Evolutionary conservation across 495 filamentous ascomycete genomes (phyloP).

Genomic region (Lasiosphaeris hirsuta): DNA sequence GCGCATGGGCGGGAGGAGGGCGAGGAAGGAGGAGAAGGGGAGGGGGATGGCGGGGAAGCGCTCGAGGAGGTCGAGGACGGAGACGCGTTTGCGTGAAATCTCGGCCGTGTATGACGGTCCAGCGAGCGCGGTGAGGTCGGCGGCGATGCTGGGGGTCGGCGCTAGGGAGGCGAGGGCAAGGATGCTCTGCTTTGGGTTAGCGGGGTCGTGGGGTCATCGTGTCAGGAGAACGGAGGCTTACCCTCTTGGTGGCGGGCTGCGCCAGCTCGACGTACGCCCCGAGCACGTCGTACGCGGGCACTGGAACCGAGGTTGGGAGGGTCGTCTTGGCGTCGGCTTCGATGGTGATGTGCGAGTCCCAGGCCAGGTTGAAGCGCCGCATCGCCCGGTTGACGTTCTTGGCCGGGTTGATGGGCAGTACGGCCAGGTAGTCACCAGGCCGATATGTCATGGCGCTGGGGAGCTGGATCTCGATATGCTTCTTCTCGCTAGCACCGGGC

Average conservation of each 20-base stretch:
- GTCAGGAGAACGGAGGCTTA: slow-evolving; percentile 24
- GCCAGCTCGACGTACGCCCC: slow-evolving; percentile 69
- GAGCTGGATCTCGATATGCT: slow-evolving; percentile 62
- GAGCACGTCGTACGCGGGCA: slow-evolving; percentile 60
- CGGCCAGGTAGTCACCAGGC: slow-evolving; percentile 72
- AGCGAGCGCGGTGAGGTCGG: slow-evolving; percentile 47
- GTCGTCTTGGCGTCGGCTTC: slow-evolving; percentile 43
- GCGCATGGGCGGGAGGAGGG: slow-evolving; percentile 70
- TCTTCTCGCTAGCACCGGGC: slow-evolving; percentile 56
- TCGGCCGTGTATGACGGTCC: slow-evolving; percentile 50
- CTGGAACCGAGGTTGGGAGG: slow-evolving; percentile 55
- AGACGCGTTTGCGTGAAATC: slow-evolving; percentile 55
- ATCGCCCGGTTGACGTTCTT: slow-evolving; percentile 53
- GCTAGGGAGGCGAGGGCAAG: slow-evolving; percentile 42
- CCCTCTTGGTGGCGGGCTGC: slow-evolving; percentile 60
- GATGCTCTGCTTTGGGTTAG: slow-evolving; percentile 38
- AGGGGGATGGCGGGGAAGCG: slow-evolving; percentile 53
- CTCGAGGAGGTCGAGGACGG: slow-evolving; percentile 63
- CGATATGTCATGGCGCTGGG: slow-evolving; percentile 64
- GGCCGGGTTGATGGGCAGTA: slow-evolving; percentile 66
- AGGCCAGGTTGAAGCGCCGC: slow-evolving; percentile 52
- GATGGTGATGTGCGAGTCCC: slow-evolving; percentile 57
- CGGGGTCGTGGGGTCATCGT: too few relatives aligned
- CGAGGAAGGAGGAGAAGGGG: slow-evolving; percentile 60
- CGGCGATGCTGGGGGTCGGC: slow-evolving; percentile 33